Percentiles rank a stretch among this genome's conserved stretches.
These are phyloP conservation scores for Eremothecium sinecaudum DNA, from an alignment of 1,139 yeast species.

Conservation along the genomic window DNA sequence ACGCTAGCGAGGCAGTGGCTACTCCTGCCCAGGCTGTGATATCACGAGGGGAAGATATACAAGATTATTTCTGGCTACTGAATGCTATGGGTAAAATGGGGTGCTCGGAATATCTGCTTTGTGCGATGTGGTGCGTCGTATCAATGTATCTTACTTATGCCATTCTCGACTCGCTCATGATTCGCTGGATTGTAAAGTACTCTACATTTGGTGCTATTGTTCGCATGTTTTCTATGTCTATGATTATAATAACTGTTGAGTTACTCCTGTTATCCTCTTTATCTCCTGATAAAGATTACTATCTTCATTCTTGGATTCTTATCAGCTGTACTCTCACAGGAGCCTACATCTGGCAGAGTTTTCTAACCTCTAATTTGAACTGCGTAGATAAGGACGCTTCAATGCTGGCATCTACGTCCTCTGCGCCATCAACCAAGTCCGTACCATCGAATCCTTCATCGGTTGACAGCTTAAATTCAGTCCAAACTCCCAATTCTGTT, in stretches of 20 bases:
- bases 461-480: conserved; percentile 2
- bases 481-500: neutral
- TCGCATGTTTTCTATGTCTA: conserved; percentile 72
- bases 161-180: conserved; percentile 81
- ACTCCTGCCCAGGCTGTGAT: neutral
- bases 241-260: conserved; percentile 61
- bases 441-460: neutral
- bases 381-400: conserved; percentile 35
- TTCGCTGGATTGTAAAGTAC: conserved; percentile 88
- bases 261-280: conserved; percentile 57
- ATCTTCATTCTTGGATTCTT: conserved; percentile 83
- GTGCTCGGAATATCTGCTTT: conserved; percentile 59
- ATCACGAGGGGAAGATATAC: neutral
- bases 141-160: conserved; percentile 77
- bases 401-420: conserved; percentile 4
- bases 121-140: conserved; percentile 78
- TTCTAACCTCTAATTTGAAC: conserved; percentile 77
- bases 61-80: conserved; percentile 16
- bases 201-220: conserved; percentile 81
- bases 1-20: neutral
- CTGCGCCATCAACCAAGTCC: neutral
- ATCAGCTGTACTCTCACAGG: conserved; percentile 77
- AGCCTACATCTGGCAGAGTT: conserved; percentile 80
- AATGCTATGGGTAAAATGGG: conserved; percentile 44
- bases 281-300: conserved; percentile 47